Conservation (phyloP, 306 rosid species). For the Pueraria montana region DNA sequence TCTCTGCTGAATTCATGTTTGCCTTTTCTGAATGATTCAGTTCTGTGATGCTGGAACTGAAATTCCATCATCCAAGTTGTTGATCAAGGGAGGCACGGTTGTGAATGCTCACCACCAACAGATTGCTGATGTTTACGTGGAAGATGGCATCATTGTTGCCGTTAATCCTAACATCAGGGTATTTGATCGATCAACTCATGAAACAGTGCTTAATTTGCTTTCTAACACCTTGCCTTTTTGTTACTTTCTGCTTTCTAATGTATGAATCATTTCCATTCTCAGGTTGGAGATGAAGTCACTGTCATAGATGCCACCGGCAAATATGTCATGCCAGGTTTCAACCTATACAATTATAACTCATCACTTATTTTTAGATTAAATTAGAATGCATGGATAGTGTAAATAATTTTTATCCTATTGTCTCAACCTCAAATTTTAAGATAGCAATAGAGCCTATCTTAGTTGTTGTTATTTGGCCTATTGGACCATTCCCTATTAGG, state of each 20-base stretch:
- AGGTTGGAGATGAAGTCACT: conserved; percentile 82
- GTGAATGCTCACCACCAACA: conserved; percentile 77
- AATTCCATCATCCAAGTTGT: conserved; percentile 56
- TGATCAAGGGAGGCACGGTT: conserved; percentile 79
- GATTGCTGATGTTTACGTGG: conserved; percentile 81
- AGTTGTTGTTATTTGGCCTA: too few relatives aligned
- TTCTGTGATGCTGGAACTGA: conserved; percentile 72
- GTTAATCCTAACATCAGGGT: conserved; percentile 73
- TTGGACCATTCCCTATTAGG: too few relatives aligned
- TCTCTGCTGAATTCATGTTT: too few relatives aligned
- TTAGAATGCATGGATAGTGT: neutral
- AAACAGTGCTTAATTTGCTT: neutral
- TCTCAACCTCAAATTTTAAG: neutral
- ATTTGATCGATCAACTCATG: neutral
- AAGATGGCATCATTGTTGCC: conserved; percentile 74
- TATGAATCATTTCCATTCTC: conserved; percentile 36
- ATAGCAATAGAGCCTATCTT: neutral
- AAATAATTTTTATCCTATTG: neutral
- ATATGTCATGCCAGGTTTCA: conserved; percentile 92
- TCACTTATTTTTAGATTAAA: neutral
- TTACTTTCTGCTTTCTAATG: conserved; percentile 24
- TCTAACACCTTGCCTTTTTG: neutral
- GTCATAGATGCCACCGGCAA: conserved; percentile 84
- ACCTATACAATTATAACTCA: neutral
- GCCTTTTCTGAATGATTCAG: conserved; percentile 40